Percentiles rank a stretch among this genome's conserved stretches.
These are phyloP conservation scores for Oropetium thomaeum DNA, from an alignment of 176 grass and related monocot species.

Conservation along the genomic window DNA sequence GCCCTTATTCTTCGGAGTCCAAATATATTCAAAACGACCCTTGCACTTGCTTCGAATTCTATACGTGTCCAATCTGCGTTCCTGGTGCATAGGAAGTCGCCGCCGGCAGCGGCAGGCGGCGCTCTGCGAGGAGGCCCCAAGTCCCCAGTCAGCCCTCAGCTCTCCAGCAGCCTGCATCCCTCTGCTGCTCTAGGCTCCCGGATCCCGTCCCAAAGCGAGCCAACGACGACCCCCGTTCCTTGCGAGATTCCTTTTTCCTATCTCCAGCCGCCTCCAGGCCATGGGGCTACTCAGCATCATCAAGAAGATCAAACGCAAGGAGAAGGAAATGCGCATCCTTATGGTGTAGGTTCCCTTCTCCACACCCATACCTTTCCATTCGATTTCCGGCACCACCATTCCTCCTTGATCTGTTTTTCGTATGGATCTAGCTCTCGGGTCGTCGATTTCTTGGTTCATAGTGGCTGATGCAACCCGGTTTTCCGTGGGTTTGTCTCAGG, in stretches of 20 bases:
- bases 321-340: constrained; percentile 98
- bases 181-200: not conserved
- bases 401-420: not conserved
- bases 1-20: no score
- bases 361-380: not conserved
- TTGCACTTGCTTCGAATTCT: no score
- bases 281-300: constrained; percentile 92
- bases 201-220: not conserved
- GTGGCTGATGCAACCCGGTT: not conserved
- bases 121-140: no score
- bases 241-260: not conserved
- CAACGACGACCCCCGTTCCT: not conserved
- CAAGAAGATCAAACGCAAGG: constrained; percentile 80
- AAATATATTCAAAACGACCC: no score
- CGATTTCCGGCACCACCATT: not conserved
- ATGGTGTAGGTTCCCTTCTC: constrained; percentile 63
- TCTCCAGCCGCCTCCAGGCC: not conserved
- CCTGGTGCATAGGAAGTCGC: no score
- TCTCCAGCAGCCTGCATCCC: not conserved
- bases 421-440: not conserved
- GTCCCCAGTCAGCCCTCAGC: no score
- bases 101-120: no score
- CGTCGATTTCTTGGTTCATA: not conserved
- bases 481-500: constrained; percentile 27
- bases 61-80: no score